phyloP scores from a whole-genome alignment of 164 flowering plant genomes.

The Chimonanthus salicifolius region DNA sequence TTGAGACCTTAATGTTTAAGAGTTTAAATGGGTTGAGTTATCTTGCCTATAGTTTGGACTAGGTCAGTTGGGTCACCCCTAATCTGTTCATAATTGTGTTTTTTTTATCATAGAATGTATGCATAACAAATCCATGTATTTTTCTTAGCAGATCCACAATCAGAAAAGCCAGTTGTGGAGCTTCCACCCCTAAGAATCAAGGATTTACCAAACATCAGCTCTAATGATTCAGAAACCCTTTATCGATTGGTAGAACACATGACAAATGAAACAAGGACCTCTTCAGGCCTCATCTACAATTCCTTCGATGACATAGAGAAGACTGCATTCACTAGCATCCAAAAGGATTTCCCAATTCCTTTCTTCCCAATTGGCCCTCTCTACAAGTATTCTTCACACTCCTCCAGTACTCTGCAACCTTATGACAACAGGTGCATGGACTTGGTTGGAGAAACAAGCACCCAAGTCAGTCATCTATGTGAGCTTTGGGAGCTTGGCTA shows the following conservation, averaged over 20 bases:
- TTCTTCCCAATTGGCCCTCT: constrained; percentile 36
- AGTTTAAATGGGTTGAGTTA: too few relatives aligned
- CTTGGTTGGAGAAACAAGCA: constrained; percentile 38
- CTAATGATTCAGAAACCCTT: background rate
- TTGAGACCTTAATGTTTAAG: too few relatives aligned
- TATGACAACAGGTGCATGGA: constrained; percentile 28
- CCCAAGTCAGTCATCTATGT: constrained; percentile 32
- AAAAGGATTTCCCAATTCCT: constrained; percentile 13
- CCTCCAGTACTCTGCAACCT: constrained; percentile 19
- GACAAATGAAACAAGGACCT: constrained; percentile 13
- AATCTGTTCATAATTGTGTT: too few relatives aligned
- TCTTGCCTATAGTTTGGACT: too few relatives aligned
- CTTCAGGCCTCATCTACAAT: constrained; percentile 30
- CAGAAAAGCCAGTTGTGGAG: constrained; percentile 17
- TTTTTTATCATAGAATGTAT: too few relatives aligned
- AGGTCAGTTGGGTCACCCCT: too few relatives aligned
- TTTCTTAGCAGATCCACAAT: background rate
- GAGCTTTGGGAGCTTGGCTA: constrained; percentile 38
- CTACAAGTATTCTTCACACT: constrained; percentile 17
- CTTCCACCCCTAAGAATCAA: constrained; percentile 33
- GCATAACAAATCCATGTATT: too few relatives aligned
- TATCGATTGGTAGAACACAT: constrained; percentile 6
- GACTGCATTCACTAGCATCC: constrained; percentile 6
- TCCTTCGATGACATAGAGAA: constrained; percentile 22
- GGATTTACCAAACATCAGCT: constrained; percentile 22